phyloP scores from a whole-genome alignment of 2,329 filamentous ascomycete genomes.

The Calonectria ilicicola region DNA sequence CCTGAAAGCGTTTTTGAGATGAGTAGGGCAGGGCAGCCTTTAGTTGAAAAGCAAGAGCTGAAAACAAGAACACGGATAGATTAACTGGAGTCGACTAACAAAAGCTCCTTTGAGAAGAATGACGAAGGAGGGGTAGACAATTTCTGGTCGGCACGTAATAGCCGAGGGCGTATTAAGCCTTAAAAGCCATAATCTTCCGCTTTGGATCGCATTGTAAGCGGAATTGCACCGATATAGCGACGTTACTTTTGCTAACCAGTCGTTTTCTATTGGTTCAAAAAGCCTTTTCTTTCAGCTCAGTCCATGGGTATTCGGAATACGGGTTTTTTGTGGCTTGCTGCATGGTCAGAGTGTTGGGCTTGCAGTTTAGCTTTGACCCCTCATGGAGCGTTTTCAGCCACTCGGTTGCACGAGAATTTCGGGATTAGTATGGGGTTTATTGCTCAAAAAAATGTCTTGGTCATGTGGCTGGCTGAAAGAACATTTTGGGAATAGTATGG shows the following conservation, averaged over 20 bases:
- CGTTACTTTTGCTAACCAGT: background rate
- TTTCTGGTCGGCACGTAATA: background rate
- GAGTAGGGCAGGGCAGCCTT: background rate
- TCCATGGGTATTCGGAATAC: no score
- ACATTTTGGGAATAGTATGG: background rate
- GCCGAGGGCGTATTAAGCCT: background rate
- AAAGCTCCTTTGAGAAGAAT: background rate
- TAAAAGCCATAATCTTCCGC: background rate
- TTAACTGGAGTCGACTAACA: background rate
- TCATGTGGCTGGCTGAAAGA: background rate
- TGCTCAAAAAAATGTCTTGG: no score
- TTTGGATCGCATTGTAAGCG: background rate
- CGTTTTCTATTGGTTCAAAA: no score
- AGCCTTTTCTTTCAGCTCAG: no score
- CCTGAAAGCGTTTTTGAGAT: background rate
- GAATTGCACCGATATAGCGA: background rate
- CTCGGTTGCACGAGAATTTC: background rate
- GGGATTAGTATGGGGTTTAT: no score
- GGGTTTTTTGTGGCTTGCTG: no score
- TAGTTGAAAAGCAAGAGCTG: background rate
- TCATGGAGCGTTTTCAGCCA: background rate
- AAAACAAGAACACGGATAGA: background rate
- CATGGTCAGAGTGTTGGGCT: background rate
- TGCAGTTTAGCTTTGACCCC: background rate
- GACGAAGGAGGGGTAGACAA: background rate